phyloP scores from a whole-genome alignment of 495 filamentous ascomycete species.

The Margaritispora aquatica region DNA sequence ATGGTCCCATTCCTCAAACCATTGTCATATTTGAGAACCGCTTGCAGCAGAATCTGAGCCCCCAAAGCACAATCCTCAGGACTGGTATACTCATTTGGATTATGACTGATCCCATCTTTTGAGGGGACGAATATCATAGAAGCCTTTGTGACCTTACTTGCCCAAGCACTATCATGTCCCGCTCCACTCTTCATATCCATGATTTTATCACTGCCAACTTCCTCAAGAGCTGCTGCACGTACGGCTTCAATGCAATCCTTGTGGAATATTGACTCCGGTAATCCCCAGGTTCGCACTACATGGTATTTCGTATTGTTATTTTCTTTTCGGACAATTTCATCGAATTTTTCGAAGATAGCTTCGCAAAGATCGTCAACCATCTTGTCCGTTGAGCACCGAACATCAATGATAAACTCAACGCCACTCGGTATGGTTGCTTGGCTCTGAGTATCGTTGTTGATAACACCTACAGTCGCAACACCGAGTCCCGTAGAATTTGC shows the following conservation, averaged over 20 bases:
- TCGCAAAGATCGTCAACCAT: conserved; percentile 42
- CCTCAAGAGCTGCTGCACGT: conserved; percentile 48
- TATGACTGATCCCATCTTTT: conserved; percentile 59
- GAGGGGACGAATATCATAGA: conserved; percentile 66
- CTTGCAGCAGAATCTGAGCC: conserved; percentile 54
- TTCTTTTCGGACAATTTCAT: conserved; percentile 15
- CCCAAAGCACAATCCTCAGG: conserved; percentile 58
- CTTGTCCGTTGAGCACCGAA: conserved; percentile 55
- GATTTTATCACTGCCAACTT: conserved; percentile 31
- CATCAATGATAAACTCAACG: conserved; percentile 67
- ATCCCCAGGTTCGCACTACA: conserved; percentile 55
- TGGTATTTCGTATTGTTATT: conserved; percentile 39
- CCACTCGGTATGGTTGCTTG: conserved; percentile 68
- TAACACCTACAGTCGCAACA: conserved; percentile 64
- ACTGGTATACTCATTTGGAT: conserved; percentile 55
- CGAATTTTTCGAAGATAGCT: conserved; percentile 17
- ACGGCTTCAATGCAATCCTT: conserved; percentile 61
- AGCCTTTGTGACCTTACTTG: conserved; percentile 37
- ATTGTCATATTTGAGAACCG: conserved; percentile 55
- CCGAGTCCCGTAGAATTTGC: conserved; percentile 31
- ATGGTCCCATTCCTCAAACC: conserved; percentile 22
- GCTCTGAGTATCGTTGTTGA: conserved; percentile 56
- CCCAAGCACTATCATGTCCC: conserved; percentile 45
- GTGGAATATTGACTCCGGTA: conserved; percentile 57
- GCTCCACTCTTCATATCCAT: conserved; percentile 49